phyloP scores from a whole-genome alignment of 2,329 filamentous ascomycete species.

The Cladophialophora yegresii region DNA sequence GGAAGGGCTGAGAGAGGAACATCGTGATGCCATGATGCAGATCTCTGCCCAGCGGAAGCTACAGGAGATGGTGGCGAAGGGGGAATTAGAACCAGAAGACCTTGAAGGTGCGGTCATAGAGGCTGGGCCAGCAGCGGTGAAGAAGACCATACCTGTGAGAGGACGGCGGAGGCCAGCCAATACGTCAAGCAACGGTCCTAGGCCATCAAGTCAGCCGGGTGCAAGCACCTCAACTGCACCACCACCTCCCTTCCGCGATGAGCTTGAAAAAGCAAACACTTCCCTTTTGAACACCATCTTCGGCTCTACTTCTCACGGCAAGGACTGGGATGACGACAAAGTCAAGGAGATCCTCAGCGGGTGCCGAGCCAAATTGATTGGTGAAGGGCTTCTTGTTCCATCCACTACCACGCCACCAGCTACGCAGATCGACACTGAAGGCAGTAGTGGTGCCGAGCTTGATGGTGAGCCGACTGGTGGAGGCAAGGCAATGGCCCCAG shows the following conservation, averaged over 20 bases:
- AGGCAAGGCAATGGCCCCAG: constrained; percentile 3
- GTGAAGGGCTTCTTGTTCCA: constrained; percentile 25
- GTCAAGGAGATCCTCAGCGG: constrained; percentile 28
- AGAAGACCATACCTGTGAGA: constrained; percentile 14
- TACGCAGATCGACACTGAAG: constrained; percentile 12
- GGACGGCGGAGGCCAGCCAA: constrained; percentile 12
- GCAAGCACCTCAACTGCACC: background rate
- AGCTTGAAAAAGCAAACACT: background rate
- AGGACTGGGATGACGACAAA: constrained; percentile 26
- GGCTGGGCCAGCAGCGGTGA: constrained; percentile 27
- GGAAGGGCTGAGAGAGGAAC: constrained; percentile 34
- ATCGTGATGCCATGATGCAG: constrained; percentile 36
- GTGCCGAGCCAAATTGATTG: constrained; percentile 22
- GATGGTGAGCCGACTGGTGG: constrained; percentile 15
- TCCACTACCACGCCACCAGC: constrained; percentile 4
- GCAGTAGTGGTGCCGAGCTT: constrained; percentile 23
- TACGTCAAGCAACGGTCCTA: background rate
- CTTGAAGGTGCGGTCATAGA: constrained; percentile 40
- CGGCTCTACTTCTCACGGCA: constrained; percentile 13
- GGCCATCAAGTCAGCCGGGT: background rate
- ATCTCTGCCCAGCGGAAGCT: constrained; percentile 33
- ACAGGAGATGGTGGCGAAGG: constrained; percentile 54
- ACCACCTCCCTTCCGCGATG: background rate
- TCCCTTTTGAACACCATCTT: constrained; percentile 23
- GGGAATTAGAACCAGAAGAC: constrained; percentile 81